These are phyloP conservation scores for Barbarea vulgaris DNA, from an alignment of 345 rosid genomes.

Conservation along the genomic window DNA sequence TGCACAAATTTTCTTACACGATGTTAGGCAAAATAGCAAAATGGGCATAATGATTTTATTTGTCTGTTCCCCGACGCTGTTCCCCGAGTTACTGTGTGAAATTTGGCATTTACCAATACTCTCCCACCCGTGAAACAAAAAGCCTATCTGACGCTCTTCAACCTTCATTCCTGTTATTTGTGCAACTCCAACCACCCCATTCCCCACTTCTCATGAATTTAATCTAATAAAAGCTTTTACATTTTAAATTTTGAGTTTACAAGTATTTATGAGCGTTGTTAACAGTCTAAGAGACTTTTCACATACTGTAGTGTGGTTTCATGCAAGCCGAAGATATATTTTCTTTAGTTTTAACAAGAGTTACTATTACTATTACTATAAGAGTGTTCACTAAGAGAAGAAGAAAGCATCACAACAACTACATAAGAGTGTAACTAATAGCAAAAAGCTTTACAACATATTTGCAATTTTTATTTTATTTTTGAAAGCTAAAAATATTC, in stretches of 20 bases:
- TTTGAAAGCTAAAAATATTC: not conserved
- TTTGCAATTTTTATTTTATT: not conserved
- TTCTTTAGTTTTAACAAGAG: too few species aligned
- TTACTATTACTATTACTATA: not conserved
- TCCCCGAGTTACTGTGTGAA: not conserved
- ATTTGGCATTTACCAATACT: conserved; percentile 22
- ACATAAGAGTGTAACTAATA: not conserved
- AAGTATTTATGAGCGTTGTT: not conserved
- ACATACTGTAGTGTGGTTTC: not conserved
- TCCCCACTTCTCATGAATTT: not conserved
- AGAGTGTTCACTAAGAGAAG: too few species aligned
- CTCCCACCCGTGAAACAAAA: conserved; percentile 29
- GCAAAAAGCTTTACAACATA: not conserved
- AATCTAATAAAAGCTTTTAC: not conserved
- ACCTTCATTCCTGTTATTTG: conserved; percentile 4
- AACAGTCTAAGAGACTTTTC: not conserved
- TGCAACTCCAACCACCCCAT: not conserved
- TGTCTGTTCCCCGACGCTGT: not conserved
- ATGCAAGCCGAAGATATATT: not conserved
- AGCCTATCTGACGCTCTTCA: conserved; percentile 23
- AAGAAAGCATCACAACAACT: not conserved
- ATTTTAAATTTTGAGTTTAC: not conserved
- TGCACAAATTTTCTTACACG: not conserved
- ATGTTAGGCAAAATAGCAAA: not conserved
- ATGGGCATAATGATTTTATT: not conserved